Evolutionary conservation across 2,329 filamentous ascomycete genomes (phyloP), one percentile per base, ranked within the genome.

Genomic region (Aspergillus proliferans): DNA sequence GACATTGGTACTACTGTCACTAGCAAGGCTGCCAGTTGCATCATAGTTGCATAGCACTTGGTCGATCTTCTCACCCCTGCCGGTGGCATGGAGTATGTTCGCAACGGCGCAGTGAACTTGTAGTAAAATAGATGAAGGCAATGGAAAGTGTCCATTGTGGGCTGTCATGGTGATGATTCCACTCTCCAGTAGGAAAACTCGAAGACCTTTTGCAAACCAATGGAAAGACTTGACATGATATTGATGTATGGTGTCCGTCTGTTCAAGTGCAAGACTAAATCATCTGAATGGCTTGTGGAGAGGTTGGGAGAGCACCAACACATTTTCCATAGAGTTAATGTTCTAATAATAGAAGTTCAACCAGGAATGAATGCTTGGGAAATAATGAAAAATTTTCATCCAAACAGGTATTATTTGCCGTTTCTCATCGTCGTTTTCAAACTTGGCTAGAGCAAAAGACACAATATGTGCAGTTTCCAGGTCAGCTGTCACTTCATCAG

Each of bases 61-160:
- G 45, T 59, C 54, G 39, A 60, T 55, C 22, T 41, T 47, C 40
- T 60, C 52, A 15, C 48, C 55, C 24, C 51, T 46, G 47, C 53
- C 55, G 41, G 46, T 56, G 30, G 50, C 48, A 48, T 57, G 45
- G 30, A 58, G 36, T 40, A 59, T 58, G 30, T 57, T 55, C 38
- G 44, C 58, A 42, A 60, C 56, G 21, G 45, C 49, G 48, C 52
- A 52, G 43, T 60, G 58, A n/a, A 59, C 46, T 30, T 43, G 33
- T 24, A 60, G 50, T 36, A 60, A 49, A 10, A 24, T 15, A 18
- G 52, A 51, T 46, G 51, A 43, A 39, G 58, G 55, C 30, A 58
- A 48, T 28, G 47, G 50, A 41, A 47, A 56, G 39, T 38, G 38
- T 44, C 43, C n/a, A n/a, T n/a, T n/a, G n/a, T n/a, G n/a, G n/a